Conservation (phyloP, 805 yeast genomes). For the Monosporozyma siamensis region DNA sequence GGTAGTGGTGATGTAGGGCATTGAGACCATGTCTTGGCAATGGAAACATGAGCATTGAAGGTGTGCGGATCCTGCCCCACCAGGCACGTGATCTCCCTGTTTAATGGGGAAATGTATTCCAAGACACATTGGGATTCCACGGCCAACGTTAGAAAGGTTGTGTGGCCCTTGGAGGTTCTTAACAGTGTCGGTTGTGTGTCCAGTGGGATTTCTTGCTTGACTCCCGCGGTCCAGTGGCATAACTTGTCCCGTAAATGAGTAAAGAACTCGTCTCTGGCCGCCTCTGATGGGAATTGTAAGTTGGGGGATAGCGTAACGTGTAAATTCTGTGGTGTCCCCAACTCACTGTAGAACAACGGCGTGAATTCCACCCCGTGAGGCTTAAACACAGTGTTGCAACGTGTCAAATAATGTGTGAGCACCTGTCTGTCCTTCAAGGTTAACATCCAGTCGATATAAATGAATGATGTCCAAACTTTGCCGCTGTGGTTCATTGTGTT, state of each 20-base stretch:
- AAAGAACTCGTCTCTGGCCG: conserved; percentile 9
- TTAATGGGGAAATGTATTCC: not conserved
- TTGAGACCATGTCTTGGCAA: conserved; percentile 1
- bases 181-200: not conserved
- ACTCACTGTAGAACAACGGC: conserved; percentile 17
- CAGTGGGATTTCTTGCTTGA: not conserved
- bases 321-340: conserved; percentile 23
- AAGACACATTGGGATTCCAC: not conserved
- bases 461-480: conserved; percentile 15
- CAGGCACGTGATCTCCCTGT: not conserved
- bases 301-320: conserved; percentile 22
- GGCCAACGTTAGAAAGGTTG: not conserved
- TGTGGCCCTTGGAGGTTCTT: not conserved
- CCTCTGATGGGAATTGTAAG: not conserved
- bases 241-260: not conserved
- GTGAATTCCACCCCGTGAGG: conserved; percentile 8
- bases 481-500: not conserved
- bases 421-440: conserved; percentile 9
- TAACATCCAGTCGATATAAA: conserved; percentile 23
- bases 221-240: not conserved
- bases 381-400: conserved; percentile 6
- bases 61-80: not conserved
- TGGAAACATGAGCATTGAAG: conserved; percentile 1
- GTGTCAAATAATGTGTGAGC: conserved; percentile 8
- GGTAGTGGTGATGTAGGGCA: not conserved